A percentile compares a stretch with the other conserved stretches of the same genome.
Evolutionary conservation across 139 green algal genomes (phyloP).

Genomic region (Tetraselmis chui): DNA sequence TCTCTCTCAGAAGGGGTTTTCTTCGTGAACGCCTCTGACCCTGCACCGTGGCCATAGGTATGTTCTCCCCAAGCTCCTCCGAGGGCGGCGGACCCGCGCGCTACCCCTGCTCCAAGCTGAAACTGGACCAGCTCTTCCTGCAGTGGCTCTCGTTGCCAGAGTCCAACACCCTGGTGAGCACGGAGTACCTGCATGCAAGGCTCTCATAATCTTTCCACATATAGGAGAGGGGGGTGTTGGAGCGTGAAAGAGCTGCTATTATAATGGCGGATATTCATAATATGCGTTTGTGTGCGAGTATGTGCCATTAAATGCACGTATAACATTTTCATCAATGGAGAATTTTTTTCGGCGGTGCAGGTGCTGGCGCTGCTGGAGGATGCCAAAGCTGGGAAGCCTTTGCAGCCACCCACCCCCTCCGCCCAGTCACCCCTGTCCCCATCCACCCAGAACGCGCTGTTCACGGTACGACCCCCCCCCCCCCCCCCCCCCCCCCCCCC

Average conservation of each 20-base stretch:
- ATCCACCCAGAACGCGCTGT: slow-evolving; percentile 37
- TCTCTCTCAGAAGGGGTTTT: no score
- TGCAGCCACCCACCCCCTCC: slow-evolving; percentile 30
- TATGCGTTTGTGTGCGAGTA: not conserved
- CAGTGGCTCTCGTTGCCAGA: slow-evolving; percentile 89
- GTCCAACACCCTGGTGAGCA: slow-evolving; percentile 76
- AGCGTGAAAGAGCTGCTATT: not conserved
- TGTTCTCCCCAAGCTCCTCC: not conserved
- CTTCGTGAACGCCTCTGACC: no score
- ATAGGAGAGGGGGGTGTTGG: not conserved
- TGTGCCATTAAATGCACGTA: no score
- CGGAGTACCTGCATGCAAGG: no score
- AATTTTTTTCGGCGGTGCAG: no score
- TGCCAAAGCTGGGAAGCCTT: slow-evolving; percentile 55
- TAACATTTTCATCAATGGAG: no score
- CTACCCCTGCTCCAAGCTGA: slow-evolving; percentile 78
- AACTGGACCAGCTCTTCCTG: slow-evolving; percentile 94
- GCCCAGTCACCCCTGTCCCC: slow-evolving; percentile 41
- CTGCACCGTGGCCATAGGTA: no score
- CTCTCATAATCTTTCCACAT: no score
- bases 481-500: no score
- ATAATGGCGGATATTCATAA: not conserved
- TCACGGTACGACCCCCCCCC: no score
- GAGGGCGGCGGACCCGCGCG: not conserved
- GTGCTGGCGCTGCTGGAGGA: slow-evolving; percentile 76